Percentiles rank a stretch among this genome's conserved stretches.
These are phyloP conservation scores for Xylaria sp. DNA, from an alignment of 2,329 filamentous ascomycete species.

Conservation along the genomic window DNA sequence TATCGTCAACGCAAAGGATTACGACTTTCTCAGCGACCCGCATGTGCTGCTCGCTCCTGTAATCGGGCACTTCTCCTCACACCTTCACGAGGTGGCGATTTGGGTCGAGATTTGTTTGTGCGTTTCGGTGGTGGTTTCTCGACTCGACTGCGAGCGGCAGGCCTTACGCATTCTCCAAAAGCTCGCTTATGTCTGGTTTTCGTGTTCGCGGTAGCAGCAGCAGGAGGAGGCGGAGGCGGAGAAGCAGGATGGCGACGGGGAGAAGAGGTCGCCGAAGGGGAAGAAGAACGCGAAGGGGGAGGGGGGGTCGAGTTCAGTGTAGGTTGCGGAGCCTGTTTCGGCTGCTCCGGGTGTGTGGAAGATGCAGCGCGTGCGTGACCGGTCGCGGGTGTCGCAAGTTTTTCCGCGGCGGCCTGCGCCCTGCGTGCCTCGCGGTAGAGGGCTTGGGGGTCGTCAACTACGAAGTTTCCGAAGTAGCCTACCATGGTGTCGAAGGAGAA, in stretches of 20 bases:
- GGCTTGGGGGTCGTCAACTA: background rate
- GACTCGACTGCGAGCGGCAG: background rate
- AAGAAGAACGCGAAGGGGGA: background rate
- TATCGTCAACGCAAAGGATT: background rate
- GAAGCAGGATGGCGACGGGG: background rate
- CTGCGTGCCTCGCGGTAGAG: background rate
- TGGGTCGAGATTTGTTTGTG: background rate
- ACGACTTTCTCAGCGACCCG: background rate
- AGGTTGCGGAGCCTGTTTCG: background rate
- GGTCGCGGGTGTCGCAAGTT: background rate
- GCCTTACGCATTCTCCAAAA: background rate
- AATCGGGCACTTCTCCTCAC: slow-evolving; percentile 25
- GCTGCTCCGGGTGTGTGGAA: background rate
- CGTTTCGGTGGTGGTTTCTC: slow-evolving; percentile 15
- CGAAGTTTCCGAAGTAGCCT: slow-evolving; percentile 20
- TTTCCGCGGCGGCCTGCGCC: background rate
- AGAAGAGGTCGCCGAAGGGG: background rate
- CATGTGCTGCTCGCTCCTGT: background rate
- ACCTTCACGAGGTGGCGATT: background rate
- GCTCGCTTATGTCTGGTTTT: background rate
- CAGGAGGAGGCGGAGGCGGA: background rate
- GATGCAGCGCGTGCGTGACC: background rate
- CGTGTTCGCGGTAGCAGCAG: background rate
- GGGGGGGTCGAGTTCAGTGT: background rate
- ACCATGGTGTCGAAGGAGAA: slow-evolving; percentile 26